These are phyloP conservation scores for Massarina eburnea DNA, from an alignment of 2,329 filamentous ascomycete genomes.

Conservation along the genomic window DNA sequence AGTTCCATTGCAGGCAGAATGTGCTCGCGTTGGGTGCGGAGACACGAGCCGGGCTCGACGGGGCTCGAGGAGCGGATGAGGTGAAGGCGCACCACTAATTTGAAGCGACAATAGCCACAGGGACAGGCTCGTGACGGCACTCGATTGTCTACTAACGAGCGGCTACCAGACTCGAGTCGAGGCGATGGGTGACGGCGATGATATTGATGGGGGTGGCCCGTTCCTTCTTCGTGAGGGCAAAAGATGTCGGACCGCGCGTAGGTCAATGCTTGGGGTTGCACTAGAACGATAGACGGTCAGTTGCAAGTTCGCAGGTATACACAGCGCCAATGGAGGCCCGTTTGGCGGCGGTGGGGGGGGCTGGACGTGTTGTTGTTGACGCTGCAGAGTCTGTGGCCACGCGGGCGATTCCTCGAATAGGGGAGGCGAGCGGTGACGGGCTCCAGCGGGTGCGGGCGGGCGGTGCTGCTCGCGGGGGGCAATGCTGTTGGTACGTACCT, in stretches of 20 bases:
- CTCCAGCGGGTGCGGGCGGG: conserved; percentile 23
- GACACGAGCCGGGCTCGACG: conserved; percentile 4
- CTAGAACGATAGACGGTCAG: conserved; percentile 36
- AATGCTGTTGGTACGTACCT: conserved; percentile 33
- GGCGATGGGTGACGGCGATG: conserved; percentile 25
- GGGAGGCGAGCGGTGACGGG: conserved; percentile 35
- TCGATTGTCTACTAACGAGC: too few species aligned
- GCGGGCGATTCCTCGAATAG: conserved; percentile 31
- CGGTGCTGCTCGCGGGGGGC: conserved; percentile 18
- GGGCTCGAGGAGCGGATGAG: conserved; percentile 6
- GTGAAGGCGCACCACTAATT: conserved; percentile 16
- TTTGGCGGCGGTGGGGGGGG: conserved; percentile 3
- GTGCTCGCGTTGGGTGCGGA: conserved; percentile 8
- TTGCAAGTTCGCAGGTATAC: conserved; percentile 14
- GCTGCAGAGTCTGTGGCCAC: conserved; percentile 33
- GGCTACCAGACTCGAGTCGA: too few species aligned
- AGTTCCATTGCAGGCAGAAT: conserved; percentile 39
- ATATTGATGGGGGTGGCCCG: conserved; percentile 33
- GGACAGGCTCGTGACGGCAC: conserved; percentile 37
- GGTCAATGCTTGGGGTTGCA: conserved; percentile 44
- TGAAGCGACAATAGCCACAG: conserved; percentile 32
- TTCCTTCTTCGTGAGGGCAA: conserved; percentile 24
- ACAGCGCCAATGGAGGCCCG: conserved; percentile 5
- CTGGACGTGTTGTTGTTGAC: conserved; percentile 11
- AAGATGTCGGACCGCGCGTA: conserved; percentile 38